phyloP scores from a whole-genome alignment of 768 basidiomycete genomes.

The Cyathus striatus region DNA sequence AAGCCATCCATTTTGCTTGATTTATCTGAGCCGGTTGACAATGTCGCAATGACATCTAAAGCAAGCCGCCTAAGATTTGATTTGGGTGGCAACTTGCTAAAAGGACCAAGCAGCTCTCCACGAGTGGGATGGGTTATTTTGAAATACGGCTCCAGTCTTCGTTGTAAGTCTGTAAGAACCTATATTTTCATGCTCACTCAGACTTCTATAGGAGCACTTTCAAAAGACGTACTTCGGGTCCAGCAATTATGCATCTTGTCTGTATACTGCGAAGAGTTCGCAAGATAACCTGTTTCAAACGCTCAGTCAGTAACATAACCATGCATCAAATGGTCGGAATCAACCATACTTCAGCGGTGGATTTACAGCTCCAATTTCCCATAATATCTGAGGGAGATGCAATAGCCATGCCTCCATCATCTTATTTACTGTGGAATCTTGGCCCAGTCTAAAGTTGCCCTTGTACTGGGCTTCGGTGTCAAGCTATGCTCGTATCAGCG shows the following conservation, averaged over 20 bases:
- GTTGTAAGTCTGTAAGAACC: conserved; percentile 45
- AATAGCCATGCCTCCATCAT: conserved; percentile 62
- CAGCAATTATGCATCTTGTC: too few relatives aligned
- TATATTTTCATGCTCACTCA: too few relatives aligned
- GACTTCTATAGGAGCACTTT: too few relatives aligned
- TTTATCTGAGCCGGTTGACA: conserved; percentile 9
- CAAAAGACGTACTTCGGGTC: too few relatives aligned
- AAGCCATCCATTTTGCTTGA: conserved; percentile 10
- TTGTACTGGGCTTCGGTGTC: conserved; percentile 48
- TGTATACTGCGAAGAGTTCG: conserved; percentile 68
- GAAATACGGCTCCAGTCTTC: conserved; percentile 78
- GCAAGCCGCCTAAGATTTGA: conserved; percentile 49
- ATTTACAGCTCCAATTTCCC: conserved; percentile 73
- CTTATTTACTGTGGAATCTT: conserved; percentile 16
- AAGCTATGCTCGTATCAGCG: conserved; percentile 45
- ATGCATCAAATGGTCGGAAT: background rate
- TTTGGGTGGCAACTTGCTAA: conserved; percentile 50
- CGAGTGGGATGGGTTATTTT: conserved; percentile 67
- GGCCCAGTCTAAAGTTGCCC: conserved; percentile 39
- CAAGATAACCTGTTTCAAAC: conserved; percentile 42
- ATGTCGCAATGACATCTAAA: conserved; percentile 57
- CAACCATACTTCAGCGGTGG: conserved; percentile 54
- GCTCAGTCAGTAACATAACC: background rate
- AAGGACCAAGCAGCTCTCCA: conserved; percentile 76
- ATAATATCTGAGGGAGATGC: conserved; percentile 75